These are phyloP conservation scores for Skeletonema costatum DNA, from an alignment of 108 stramenopile genomes.

Conservation along the genomic window DNA sequence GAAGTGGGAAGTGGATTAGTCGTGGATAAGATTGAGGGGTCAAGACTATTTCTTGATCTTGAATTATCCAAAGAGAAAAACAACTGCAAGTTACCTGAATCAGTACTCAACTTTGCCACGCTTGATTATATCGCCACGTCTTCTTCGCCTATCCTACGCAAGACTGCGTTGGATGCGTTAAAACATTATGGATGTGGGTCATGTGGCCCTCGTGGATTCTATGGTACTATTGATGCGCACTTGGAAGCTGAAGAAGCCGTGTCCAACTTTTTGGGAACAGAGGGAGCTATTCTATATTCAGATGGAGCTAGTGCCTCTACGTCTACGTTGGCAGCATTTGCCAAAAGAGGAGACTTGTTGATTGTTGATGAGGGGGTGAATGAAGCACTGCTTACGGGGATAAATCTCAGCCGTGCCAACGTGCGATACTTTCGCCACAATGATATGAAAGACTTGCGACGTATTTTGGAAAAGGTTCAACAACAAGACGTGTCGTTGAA, in stretches of 20 bases:
- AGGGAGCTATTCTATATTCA: slow-evolving; percentile 96
- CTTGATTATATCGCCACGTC: slow-evolving; percentile 79
- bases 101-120: slow-evolving; percentile 90
- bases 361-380: slow-evolving; percentile 92
- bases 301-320: slow-evolving; percentile 89
- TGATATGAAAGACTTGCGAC: slow-evolving; percentile 93
- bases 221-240: slow-evolving; percentile 98
- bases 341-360: slow-evolving; percentile 96
- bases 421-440: slow-evolving; percentile 96
- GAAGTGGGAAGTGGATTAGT: slow-evolving; percentile 12
- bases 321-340: slow-evolving; percentile 97
- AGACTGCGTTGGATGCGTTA: slow-evolving; percentile 47
- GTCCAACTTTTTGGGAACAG: slow-evolving; percentile 81
- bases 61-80: slow-evolving; percentile 19
- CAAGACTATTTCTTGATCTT: slow-evolving; percentile 12
- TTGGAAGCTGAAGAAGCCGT: slow-evolving; percentile 83
- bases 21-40: slow-evolving; percentile 33
- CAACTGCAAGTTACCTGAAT: slow-evolving; percentile 13
- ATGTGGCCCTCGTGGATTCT: slow-evolving; percentile 99
- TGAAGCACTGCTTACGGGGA: slow-evolving; percentile 92
- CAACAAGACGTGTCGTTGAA: slow-evolving; percentile 72
- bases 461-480: slow-evolving; percentile 85
- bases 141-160: slow-evolving; percentile 21
- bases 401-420: slow-evolving; percentile 85
- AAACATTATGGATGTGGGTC: slow-evolving; percentile 93